Evolutionary conservation across 805 yeast species (phyloP).

Genomic region (Vanderwaltozyma polyspora): DNA sequence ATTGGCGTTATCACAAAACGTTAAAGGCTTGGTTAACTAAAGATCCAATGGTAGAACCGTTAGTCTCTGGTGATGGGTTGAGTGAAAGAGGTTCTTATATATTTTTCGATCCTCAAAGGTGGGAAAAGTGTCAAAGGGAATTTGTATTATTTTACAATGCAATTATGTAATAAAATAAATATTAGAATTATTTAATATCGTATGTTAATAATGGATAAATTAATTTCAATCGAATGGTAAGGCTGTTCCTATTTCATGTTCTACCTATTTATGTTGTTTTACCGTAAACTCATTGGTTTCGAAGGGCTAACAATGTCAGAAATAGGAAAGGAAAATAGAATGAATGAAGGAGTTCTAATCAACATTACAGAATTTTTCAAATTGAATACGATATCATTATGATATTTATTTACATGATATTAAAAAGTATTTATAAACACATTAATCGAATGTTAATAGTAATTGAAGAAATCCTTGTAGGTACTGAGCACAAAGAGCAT

Average conservation of each 20-base stretch:
- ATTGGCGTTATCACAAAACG: conserved; percentile 96
- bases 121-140: conserved; percentile 86
- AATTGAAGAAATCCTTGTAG: background rate
- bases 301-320: too few relatives aligned
- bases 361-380: too few relatives aligned
- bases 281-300: too few relatives aligned
- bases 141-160: conserved; percentile 50
- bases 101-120: conserved; percentile 87
- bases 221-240: too few relatives aligned
- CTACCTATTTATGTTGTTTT: too few relatives aligned
- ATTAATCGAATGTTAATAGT: background rate
- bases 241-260: too few relatives aligned
- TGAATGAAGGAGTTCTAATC: too few relatives aligned
- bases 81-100: conserved; percentile 90
- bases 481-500: too few relatives aligned
- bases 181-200: background rate
- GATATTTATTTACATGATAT: conserved; percentile 1
- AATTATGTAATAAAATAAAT: conserved; percentile 34
- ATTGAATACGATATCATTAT: too few relatives aligned
- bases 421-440: background rate
- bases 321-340: too few relatives aligned
- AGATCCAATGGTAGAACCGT: conserved; percentile 81
- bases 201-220: too few relatives aligned
- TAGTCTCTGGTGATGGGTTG: conserved; percentile 56
- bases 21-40: conserved; percentile 95